Evolutionary conservation across 495 filamentous ascomycete species (phyloP).

Genomic region (Penicillium alfredii): DNA sequence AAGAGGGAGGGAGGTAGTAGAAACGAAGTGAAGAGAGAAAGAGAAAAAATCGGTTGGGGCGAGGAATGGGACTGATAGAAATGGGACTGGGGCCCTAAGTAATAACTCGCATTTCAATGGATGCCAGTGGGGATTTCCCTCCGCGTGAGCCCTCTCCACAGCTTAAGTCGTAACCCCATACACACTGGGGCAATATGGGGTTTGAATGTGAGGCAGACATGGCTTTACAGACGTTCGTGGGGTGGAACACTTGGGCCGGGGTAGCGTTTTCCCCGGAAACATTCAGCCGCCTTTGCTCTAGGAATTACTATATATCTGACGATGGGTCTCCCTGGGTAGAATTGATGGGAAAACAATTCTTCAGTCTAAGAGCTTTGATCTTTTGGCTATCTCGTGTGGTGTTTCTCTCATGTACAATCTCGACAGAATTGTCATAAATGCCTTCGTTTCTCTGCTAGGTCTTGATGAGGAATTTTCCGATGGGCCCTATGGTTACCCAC

Average conservation of each 20-base stretch:
- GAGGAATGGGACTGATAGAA: slow-evolving; percentile 4
- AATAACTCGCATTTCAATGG: slow-evolving; percentile 15
- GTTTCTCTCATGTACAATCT: no score
- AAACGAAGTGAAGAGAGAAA: slow-evolving; percentile 2
- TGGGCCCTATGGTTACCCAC: no score
- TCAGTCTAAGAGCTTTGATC: no score
- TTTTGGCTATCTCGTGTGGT: no score
- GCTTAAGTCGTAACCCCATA: slow-evolving; percentile 25
- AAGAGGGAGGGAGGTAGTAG: not conserved
- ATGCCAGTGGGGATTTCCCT: slow-evolving; percentile 18
- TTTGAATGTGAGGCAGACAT: slow-evolving; percentile 19
- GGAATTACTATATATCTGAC: no score
- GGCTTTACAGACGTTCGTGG: slow-evolving; percentile 14
- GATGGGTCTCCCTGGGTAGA: no score
- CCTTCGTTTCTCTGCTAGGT: no score
- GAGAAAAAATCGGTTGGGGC: slow-evolving; percentile 2
- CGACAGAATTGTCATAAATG: no score
- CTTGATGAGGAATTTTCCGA: no score
- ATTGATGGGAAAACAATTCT: no score
- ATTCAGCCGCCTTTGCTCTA: slow-evolving; percentile 24
- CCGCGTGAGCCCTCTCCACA: slow-evolving; percentile 27
- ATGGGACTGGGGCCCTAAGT: slow-evolving; percentile 20
- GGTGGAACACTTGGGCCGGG: slow-evolving; percentile 22
- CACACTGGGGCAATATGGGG: slow-evolving; percentile 29
- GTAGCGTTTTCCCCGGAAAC: slow-evolving; percentile 35